A percentile compares a stretch with the other conserved stretches of the same genome.
These are phyloP conservation scores for Scheffersomyces quercinus DNA, from an alignment of 1,139 yeast genomes.

Conservation along the genomic window DNA sequence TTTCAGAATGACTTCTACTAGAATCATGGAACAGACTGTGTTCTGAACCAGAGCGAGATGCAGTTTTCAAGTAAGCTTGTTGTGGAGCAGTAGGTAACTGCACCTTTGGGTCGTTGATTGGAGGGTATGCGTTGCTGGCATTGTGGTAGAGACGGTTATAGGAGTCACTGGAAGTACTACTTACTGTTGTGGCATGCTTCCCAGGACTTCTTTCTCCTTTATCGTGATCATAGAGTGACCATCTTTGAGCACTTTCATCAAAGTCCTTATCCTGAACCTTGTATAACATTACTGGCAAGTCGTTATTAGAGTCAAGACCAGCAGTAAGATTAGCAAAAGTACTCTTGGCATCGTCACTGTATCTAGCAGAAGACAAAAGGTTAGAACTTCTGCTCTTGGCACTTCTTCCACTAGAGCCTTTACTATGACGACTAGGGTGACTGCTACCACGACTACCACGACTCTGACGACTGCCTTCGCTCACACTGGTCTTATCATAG, in stretches of 20 bases:
- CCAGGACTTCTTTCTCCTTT: neutral
- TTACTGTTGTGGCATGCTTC: neutral
- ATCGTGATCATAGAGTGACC: conserved; percentile 29
- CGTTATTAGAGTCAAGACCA: conserved; percentile 26
- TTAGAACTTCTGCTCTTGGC: conserved; percentile 4
- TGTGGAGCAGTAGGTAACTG: neutral
- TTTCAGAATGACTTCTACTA: neutral
- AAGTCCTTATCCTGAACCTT: conserved; percentile 30
- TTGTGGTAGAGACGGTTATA: conserved; percentile 1
- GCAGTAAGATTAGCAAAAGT: conserved; percentile 22
- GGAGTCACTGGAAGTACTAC: conserved; percentile 1
- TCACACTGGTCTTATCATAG: conserved; percentile 8
- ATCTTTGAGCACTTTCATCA: conserved; percentile 26
- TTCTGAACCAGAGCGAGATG: neutral
- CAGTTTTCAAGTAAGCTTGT: neutral
- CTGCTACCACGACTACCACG: conserved; percentile 2
- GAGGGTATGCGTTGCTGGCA: neutral
- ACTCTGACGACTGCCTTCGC: conserved; percentile 3
- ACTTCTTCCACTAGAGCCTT: conserved; percentile 4
- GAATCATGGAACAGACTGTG: neutral
- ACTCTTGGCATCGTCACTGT: conserved; percentile 9
- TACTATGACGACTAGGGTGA: conserved; percentile 3
- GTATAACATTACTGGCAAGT: conserved; percentile 31
- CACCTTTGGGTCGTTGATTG: neutral
- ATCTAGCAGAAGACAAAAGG: conserved; percentile 6